Evolutionary conservation across 441 rosid species (phyloP), one percentile per base, ranked within the genome.

Genomic region (Flueggea neowawraea): DNA sequence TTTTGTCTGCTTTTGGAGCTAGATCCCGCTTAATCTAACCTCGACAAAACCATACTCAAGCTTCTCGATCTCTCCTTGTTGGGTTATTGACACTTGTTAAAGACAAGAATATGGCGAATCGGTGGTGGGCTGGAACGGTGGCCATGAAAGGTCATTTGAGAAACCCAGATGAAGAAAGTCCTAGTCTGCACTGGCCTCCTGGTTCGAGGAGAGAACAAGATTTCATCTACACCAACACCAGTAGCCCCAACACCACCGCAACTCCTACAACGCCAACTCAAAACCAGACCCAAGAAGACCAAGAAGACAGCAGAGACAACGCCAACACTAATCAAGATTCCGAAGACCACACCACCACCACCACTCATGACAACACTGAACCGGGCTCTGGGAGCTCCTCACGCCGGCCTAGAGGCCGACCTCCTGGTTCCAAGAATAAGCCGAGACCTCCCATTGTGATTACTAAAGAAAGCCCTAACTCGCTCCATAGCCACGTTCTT

Each of bases 41-140:
- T 3, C 41, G 6, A 36, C 1, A 8, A 22, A 22, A 22, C 2
- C 28, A 22, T 1, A 22, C 28, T 22, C 28, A 22, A 22, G 28
- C 28, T 22, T 22, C 2, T 22, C 28, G 28, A 22, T 22, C 28
- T 31, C n/a, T n/a, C 22, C 16, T 16, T 43, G 16, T 9, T 49
- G 17, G 52, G 14, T 48, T 22, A 8, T 52, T 61, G 33, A 15
- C 48, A 44, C 64, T 60, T 43, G 32, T 61, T 59, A 51, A 36
- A 28, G 60, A 43, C 45, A 36, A 50, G 55, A 62, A 54, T 43
- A 89, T 89, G 98, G 93, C 95, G 33, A 87, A 84, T 70, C 91
- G 89, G 9, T 89, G 96, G 96, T 89, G 98, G 98, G 87, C 87
- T 33, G 95, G 88, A 44, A 87, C 85, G 68, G 82, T 70, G 57